phyloP scores from a whole-genome alignment of 2,329 filamentous ascomycete genomes.

The Cladosporium sp. region DNA sequence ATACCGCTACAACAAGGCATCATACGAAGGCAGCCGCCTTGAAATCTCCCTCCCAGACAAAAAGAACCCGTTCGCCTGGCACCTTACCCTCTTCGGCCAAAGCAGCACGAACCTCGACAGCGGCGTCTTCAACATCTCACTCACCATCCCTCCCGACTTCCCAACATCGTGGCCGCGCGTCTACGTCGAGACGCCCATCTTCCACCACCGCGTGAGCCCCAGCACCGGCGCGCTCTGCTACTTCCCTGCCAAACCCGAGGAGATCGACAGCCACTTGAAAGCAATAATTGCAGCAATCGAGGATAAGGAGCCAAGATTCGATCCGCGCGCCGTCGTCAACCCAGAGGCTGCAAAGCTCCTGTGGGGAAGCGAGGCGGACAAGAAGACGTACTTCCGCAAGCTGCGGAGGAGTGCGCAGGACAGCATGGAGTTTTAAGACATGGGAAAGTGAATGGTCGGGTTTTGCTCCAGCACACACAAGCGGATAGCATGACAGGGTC shows the following conservation, averaged over 20 bases:
- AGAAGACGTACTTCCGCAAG: constrained; percentile 80
- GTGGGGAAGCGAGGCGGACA: constrained; percentile 78
- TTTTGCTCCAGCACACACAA: background rate
- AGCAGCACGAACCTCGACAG: constrained; percentile 94
- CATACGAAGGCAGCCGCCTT: constrained; percentile 63
- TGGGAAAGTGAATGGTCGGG: background rate
- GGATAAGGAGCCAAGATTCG: constrained; percentile 83
- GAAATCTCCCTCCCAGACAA: constrained; percentile 71
- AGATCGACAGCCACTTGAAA: constrained; percentile 79
- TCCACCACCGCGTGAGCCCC: constrained; percentile 81
- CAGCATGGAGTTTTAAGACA: constrained; percentile 42
- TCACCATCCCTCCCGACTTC: constrained; percentile 80
- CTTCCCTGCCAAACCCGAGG: constrained; percentile 68
- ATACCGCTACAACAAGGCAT: constrained; percentile 68
- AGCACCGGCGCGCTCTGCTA: constrained; percentile 80
- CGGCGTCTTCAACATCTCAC: constrained; percentile 78
- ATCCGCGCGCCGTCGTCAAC: constrained; percentile 84
- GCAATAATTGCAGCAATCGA: constrained; percentile 81
- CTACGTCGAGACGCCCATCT: constrained; percentile 75
- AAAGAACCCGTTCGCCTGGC: constrained; percentile 86
- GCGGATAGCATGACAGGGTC: background rate
- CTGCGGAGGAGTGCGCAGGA: constrained; percentile 73
- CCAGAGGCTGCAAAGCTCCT: constrained; percentile 82
- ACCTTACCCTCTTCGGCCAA: constrained; percentile 82
- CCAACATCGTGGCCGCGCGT: constrained; percentile 86